A percentile compares a stretch with the other conserved stretches of the same genome.
These are phyloP conservation scores for Macrolepiota fuliginosa DNA, from an alignment of 768 basidiomycete species.

Conservation along the genomic window DNA sequence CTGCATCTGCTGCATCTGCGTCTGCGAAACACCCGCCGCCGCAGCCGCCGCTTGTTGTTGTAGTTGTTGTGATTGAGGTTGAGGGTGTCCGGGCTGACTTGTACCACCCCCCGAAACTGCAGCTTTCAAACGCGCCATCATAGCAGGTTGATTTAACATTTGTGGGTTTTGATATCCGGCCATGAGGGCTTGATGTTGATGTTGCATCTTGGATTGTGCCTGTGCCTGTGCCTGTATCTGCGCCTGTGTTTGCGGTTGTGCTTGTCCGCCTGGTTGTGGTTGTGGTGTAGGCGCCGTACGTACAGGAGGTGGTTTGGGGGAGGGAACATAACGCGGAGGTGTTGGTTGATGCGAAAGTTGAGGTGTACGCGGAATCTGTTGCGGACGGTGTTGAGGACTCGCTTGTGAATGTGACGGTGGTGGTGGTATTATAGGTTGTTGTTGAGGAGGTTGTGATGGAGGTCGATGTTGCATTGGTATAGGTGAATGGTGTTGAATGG, in stretches of 20 bases:
- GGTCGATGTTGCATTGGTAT: conserved; percentile 6
- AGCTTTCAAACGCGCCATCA: conserved; percentile 24
- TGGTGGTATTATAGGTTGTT: conserved; percentile 9
- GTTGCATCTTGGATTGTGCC: conserved; percentile 12
- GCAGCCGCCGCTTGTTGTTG: conserved; percentile 10
- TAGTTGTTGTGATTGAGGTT: conserved; percentile 17
- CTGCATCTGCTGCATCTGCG: too few relatives aligned
- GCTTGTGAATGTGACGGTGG: conserved; percentile 12
- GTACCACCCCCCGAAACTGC: conserved; percentile 8
- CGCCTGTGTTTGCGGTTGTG: conserved; percentile 14
- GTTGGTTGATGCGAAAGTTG: conserved; percentile 8
- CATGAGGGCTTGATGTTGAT: not conserved
- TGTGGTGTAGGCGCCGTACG: conserved; percentile 6
- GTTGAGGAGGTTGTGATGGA: not conserved
- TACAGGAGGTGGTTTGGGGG: conserved; percentile 19
- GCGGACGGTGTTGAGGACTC: conserved; percentile 16
- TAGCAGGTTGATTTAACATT: conserved; percentile 17
- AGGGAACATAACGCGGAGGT: conserved; percentile 15
- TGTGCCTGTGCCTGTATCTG: conserved; percentile 14
- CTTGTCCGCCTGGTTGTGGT: conserved; percentile 14
- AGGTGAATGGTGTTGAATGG: conserved; percentile 10
- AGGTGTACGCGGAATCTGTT: conserved; percentile 10
- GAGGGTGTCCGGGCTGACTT: conserved; percentile 20
- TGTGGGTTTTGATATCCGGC: conserved; percentile 10
- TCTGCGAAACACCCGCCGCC: too few relatives aligned